Conservation (phyloP, 257 asterid species). For the Primulina eburnea region DNA sequence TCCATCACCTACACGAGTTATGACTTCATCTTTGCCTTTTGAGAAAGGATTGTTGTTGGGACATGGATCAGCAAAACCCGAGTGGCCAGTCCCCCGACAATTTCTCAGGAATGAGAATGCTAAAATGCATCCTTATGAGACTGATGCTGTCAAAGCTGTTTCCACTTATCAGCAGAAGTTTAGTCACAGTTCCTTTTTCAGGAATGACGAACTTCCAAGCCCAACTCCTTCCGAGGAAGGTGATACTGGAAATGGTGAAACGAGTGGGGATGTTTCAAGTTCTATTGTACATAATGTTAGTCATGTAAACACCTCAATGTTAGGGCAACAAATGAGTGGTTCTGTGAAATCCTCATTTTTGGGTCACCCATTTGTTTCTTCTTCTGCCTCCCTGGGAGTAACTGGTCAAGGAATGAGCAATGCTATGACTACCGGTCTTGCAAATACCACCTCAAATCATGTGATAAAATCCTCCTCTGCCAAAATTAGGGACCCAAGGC, state of each 20-base stretch:
- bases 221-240: constrained; percentile 96
- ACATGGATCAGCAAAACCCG: constrained; percentile 59
- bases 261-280: constrained; percentile 70
- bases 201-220: constrained; percentile 76
- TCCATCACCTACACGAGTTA: constrained; percentile 89
- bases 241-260: constrained; percentile 60
- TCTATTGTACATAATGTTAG: constrained; percentile 33
- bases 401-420: constrained; percentile 37
- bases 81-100: constrained; percentile 64
- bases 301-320: constrained; percentile 19
- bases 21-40: constrained; percentile 48
- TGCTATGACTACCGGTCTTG: constrained; percentile 33
- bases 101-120: constrained; percentile 40
- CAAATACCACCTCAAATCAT: constrained; percentile 38
- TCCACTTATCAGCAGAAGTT: constrained; percentile 96
- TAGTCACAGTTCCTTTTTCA: constrained; percentile 54
- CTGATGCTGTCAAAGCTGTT: constrained; percentile 88
- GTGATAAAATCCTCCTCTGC: constrained; percentile 44
- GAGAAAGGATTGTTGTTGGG: constrained; percentile 41
- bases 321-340: constrained; percentile 25
- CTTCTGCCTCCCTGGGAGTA: constrained; percentile 35
- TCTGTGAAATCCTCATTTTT: constrained; percentile 27
- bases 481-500: constrained; percentile 95
- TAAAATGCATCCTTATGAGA: constrained; percentile 74
- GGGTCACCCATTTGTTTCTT: constrained; percentile 39